phyloP scores from a whole-genome alignment of 208 protist genomes.

The Phytomonas serpens region DNA sequence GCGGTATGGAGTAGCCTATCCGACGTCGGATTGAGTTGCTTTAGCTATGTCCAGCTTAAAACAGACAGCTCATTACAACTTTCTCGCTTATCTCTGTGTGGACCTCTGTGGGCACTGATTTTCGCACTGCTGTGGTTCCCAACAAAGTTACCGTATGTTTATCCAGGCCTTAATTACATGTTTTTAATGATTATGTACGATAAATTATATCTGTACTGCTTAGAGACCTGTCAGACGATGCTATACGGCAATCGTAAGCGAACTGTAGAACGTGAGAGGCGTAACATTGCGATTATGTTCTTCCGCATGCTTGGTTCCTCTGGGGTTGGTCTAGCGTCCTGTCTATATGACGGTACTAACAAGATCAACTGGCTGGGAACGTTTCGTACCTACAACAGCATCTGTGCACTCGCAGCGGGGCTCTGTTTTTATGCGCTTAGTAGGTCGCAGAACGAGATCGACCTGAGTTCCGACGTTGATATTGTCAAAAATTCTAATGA shows the following conservation, averaged over 20 bases:
- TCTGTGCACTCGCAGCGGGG: background rate
- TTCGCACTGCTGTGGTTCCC: background rate
- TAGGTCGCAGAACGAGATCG: background rate
- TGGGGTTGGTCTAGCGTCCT: background rate
- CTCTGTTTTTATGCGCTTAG: background rate
- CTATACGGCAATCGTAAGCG: background rate
- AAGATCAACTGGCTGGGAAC: background rate
- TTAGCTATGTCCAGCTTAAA: background rate
- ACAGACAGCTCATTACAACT: background rate
- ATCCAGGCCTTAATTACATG: constrained; percentile 4
- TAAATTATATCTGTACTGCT: background rate
- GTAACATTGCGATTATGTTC: background rate
- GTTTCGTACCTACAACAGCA: background rate
- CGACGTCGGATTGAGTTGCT: constrained; percentile 9
- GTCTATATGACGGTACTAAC: background rate
- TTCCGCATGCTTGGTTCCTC: background rate
- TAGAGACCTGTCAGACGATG: background rate
- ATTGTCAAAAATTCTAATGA: background rate
- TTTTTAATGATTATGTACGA: background rate
- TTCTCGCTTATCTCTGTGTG: background rate
- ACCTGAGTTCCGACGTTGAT: background rate
- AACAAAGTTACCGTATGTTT: background rate
- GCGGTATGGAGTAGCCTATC: constrained; percentile 12
- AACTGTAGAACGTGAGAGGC: background rate
- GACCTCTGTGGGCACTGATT: background rate